Evolutionary conservation across 768 basidiomycete species (phyloP), one percentile per base, ranked within the genome.

Genomic region (Russula earlei): DNA sequence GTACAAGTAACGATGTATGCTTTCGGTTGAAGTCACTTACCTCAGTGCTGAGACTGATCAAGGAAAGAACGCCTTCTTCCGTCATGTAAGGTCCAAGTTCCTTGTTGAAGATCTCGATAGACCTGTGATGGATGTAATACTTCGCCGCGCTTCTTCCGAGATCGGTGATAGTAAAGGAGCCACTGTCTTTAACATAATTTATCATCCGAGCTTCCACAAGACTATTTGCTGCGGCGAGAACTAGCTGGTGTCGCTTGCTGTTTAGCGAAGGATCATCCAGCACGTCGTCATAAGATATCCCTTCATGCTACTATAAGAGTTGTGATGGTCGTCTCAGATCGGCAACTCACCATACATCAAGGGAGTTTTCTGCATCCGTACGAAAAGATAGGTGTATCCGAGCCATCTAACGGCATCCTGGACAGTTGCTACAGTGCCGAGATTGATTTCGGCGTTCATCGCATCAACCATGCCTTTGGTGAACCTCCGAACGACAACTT

Each of bases 331-430:
- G 19, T 48, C 24, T 20, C 42, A 10, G 19, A 54, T 25, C 22
- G 25, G 4, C 4, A 20, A 49, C 62, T 52, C 59, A 89, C 91
- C 91, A 65, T 95, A 94, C 47, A 84, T 70, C 63, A 83, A 82
- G 3, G 95, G 94, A 64, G 93, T 95, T 67, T 87, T 89, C 45
- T 81, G 77, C 93, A 98, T 95, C 51, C 95, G 80, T 10, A 97
- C 93, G 66, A 89, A 92, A 29, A 98, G 79, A 67, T 98, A 99
- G 2, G 96, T 97, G 67, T 96, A 99, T 15, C 94, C 91, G 40
- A 99, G 73, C 96, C 96, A 99, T 60, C 84, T 84, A 14, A 95
- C 83, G 7, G 84, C 96, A 66, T 99, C 96, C 54, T 75, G 72
- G 36, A 85, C 78, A 63, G 81, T 94, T 1, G 91, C 79, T 24